Evolutionary conservation across 1,139 yeast species (phyloP).

Genomic region (Yamadazyma atlantica): DNA sequence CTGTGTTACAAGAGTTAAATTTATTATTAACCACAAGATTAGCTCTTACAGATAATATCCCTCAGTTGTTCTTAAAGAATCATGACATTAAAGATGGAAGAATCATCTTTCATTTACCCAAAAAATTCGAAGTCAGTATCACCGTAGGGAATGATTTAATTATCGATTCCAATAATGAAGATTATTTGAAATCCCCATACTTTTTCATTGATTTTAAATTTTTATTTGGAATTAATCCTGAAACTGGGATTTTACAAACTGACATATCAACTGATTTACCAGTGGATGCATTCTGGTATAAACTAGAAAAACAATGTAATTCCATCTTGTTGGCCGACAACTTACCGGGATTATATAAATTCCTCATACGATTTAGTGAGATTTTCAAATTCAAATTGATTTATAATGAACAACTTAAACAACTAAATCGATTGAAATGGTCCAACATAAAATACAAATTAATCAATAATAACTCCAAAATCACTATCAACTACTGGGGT

Average conservation of each 20-base stretch:
- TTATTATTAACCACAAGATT: slow-evolving; percentile 72
- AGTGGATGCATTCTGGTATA: slow-evolving; percentile 29
- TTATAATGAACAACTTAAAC: slow-evolving; percentile 57
- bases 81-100: slow-evolving; percentile 76
- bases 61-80: slow-evolving; percentile 54
- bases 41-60: slow-evolving; percentile 64
- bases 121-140: slow-evolving; percentile 47
- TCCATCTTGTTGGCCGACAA: slow-evolving; percentile 52
- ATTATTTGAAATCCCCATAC: slow-evolving; percentile 56
- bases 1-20: slow-evolving; percentile 68
- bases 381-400: slow-evolving; percentile 73
- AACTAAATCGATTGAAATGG: slow-evolving; percentile 59
- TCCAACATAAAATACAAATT: slow-evolving; percentile 67
- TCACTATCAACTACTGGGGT: slow-evolving; percentile 72
- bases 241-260: slow-evolving; percentile 23
- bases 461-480: slow-evolving; percentile 46
- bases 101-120: slow-evolving; percentile 60
- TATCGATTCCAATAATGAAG: slow-evolving; percentile 46
- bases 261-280: slow-evolving; percentile 35
- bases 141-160: slow-evolving; percentile 27
- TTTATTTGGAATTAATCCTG: slow-evolving; percentile 41
- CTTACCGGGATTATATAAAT: slow-evolving; percentile 60
- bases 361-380: slow-evolving; percentile 69
- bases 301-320: slow-evolving; percentile 59
- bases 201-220: slow-evolving; percentile 77